phyloP scores from a whole-genome alignment of 2,329 filamentous ascomycete genomes.

The Cladosporium sp. region DNA sequence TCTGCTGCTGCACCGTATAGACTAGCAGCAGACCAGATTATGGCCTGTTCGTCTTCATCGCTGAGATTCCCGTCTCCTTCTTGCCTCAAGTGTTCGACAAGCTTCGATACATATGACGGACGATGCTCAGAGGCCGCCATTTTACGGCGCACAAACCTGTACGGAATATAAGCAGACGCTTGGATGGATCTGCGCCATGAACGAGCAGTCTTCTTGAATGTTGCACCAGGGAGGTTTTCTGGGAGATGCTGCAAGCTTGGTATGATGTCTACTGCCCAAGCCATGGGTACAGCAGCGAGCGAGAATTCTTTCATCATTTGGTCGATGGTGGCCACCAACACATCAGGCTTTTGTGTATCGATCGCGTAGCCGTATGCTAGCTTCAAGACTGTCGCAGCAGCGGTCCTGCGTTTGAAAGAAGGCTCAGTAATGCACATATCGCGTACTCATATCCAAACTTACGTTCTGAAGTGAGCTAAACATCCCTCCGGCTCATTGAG shows the following conservation, averaged over 20 bases:
- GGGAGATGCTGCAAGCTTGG: constrained; percentile 42
- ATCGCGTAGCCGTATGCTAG: neutral
- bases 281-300: neutral
- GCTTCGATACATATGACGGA: constrained; percentile 35
- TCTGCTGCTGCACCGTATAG: constrained; percentile 38
- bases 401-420: neutral
- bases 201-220: constrained; percentile 40
- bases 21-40: constrained; percentile 40
- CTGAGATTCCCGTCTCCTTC: neutral
- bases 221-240: constrained; percentile 41
- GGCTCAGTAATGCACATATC: neutral
- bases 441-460: constrained; percentile 31
- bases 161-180: constrained; percentile 31
- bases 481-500: neutral
- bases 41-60: constrained; percentile 29
- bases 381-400: neutral
- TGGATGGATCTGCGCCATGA: neutral
- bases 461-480: neutral
- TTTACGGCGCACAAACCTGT: constrained; percentile 40
- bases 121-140: constrained; percentile 17
- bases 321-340: neutral
- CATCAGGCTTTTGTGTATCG: neutral
- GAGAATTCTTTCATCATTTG: neutral
- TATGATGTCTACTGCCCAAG: constrained; percentile 39
- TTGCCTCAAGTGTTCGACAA: constrained; percentile 32